Evolutionary conservation across 768 basidiomycete genomes (phyloP), one percentile per base, ranked within the genome.

Genomic region (Boletus rubroflammeus): DNA sequence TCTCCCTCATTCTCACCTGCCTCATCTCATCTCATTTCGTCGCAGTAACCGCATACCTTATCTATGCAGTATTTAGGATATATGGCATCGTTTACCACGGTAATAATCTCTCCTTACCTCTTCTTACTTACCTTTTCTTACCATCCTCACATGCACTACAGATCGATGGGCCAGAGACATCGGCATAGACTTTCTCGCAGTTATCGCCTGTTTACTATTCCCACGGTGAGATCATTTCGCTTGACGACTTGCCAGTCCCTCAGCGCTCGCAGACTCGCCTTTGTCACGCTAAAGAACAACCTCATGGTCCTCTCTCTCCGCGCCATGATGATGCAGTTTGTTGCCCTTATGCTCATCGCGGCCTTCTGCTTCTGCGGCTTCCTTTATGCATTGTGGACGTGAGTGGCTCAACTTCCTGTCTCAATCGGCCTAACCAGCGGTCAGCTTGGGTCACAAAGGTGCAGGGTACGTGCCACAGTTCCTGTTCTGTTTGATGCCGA

Each of bases 331-430:
- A 77, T 86, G 57, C 93, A 98, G 66, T 98, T 98, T 65, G 70
- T 81, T 21, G 74, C 82, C n/a, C 75, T 93, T 23, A 91, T 93
- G 89, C 63, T 85, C 29, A 88, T 93, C 17, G 92, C 93, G 5
- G 84, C 81, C 1, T 95, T 93, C 66, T 95, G 93, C 65, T 97
- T 97, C 67, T 83, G 85, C 32, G 94, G 94, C 3, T 98, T 98
- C 69, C 69, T 93, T 42, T 98, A 97, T 72, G 93, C 92, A 0
- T 75, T 98, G 10, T 97, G 88, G 88, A 97, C 93, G 83, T 93
- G 73, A 67, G 93, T 83, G 2, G 6, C 39, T 47, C 34, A 38
- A 15, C 39, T 49, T 31, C 26, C 29, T 34, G 17, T 44, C n/a
- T n/a, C 21, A 51, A 44, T 35, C 2, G 10, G 4, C 14, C 46